These are phyloP conservation scores for Atkinsonella texensis DNA, from an alignment of 2,329 filamentous ascomycete genomes.

Conservation along the genomic window DNA sequence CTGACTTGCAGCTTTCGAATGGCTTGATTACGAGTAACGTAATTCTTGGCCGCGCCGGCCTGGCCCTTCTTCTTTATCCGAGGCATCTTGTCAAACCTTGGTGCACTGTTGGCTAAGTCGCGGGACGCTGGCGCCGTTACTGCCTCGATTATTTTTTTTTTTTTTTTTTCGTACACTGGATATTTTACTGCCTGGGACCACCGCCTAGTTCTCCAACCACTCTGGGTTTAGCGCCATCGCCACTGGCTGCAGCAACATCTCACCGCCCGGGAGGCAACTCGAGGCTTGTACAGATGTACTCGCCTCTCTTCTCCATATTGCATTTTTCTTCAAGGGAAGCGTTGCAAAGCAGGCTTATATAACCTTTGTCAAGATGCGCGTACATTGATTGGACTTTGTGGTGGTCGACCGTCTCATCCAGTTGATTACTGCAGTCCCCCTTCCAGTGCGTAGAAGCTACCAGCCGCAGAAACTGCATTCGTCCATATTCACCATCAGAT, in stretches of 20 bases:
- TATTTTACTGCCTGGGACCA: slow-evolving; percentile 23
- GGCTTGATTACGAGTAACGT: slow-evolving; percentile 91
- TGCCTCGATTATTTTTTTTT: slow-evolving; percentile 19
- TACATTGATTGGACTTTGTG: too few relatives aligned
- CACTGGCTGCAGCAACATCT: slow-evolving; percentile 7
- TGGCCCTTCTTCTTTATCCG: slow-evolving; percentile 88
- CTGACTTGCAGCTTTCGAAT: slow-evolving; percentile 97
- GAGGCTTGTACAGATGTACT: background rate
- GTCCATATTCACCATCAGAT: too few relatives aligned
- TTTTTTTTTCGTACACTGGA: slow-evolving; percentile 15
- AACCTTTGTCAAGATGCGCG: too few relatives aligned
- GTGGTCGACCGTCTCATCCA: too few relatives aligned
- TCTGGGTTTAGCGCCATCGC: slow-evolving; percentile 8
- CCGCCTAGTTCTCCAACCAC: slow-evolving; percentile 13
- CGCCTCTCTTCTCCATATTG: too few relatives aligned
- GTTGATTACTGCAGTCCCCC: too few relatives aligned
- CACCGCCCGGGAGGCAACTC: slow-evolving; percentile 13
- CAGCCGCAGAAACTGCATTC: too few relatives aligned
- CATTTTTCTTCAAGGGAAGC: too few relatives aligned
- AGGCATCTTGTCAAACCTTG: slow-evolving; percentile 37
- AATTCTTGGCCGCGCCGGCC: slow-evolving; percentile 92
- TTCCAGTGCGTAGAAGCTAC: too few relatives aligned
- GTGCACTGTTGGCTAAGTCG: slow-evolving; percentile 10
- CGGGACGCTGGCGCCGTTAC: slow-evolving; percentile 20
- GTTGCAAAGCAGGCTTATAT: too few relatives aligned